Conservation (phyloP, 1,284 basidiomycete genomes). For the Macrocystidia cucumis region DNA sequence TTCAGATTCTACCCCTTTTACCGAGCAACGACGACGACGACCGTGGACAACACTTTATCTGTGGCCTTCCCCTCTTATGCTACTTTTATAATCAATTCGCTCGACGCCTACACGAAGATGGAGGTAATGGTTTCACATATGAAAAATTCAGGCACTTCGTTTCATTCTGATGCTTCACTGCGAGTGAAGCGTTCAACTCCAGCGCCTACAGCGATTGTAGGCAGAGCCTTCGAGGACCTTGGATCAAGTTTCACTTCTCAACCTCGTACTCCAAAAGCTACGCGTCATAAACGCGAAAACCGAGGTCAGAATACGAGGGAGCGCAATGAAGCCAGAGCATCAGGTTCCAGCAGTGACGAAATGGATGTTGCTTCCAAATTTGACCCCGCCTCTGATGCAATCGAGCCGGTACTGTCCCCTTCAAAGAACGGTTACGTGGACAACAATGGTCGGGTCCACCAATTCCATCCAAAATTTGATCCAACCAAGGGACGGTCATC, state of each 20-base stretch:
- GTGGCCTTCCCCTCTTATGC: too few species aligned
- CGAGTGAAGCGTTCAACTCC: too few species aligned
- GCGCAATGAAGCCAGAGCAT: background rate
- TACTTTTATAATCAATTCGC: too few species aligned
- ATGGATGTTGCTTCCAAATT: background rate
- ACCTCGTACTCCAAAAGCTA: background rate
- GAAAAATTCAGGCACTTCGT: too few species aligned
- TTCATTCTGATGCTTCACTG: too few species aligned
- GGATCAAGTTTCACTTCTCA: background rate
- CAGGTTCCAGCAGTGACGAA: background rate
- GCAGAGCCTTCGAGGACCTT: background rate
- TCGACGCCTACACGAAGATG: too few species aligned
- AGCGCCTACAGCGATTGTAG: too few species aligned
- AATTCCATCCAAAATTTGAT: background rate
- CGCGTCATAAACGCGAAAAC: background rate
- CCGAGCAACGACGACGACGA: too few species aligned
- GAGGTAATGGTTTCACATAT: too few species aligned
- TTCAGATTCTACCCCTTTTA: too few species aligned
- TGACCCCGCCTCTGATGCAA: background rate
- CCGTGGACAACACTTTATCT: too few species aligned
- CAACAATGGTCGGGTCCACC: background rate
- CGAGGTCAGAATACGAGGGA: background rate
- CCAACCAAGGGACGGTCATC: background rate
- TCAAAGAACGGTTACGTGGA: background rate
- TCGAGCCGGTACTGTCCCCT: background rate